Evolutionary conservation across 148 eudicot species (phyloP), one percentile per base, ranked within the genome.

Genomic region (Amaranthus palmeri): DNA sequence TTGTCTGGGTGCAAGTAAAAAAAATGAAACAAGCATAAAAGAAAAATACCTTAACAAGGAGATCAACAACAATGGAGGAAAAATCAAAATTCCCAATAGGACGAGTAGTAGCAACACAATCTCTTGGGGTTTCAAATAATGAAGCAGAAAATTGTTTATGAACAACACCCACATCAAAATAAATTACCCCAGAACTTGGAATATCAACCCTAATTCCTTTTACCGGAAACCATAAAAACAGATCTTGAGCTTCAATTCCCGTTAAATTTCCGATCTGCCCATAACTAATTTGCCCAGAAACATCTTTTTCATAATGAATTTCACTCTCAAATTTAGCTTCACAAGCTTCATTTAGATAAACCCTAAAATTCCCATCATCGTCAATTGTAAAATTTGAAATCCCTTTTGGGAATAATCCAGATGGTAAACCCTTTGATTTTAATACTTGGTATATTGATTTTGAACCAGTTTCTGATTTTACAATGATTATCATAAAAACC

Each of bases 151-250:
- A 91, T 66, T 93, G 92, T 76, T 93, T 93, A 17, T 64, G 81
- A 66, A 93, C 98, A 65, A 91, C 98, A 12, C 95, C 98, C 12
- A 91, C 92, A 61, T 93, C 96, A n/a, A 93, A 93, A 65, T 93
- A 90, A 72, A 93, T 91, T 68, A 91, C 68, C 4, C 98, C 97
- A 9, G 97, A 87, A 60, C 90, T 91, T 0, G 98, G 97, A 3
- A 91, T 63, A 72, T 91, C 96, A 4, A 93, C 98, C 47, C 89
- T 83, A 63, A 93, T 89, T 58, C 81, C 91, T 63, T 80, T 93
- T 4, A 93, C 97, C 2, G 80, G 81, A 11, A 93, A 89, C 97
- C 97, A 93, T 7, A 91, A 72, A 54, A 93, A 93, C 61, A 93
- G 78, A 72, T 93, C 98, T 72, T 88, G 86, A 0, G 96, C 93